phyloP scores from a whole-genome alignment of 768 basidiomycete genomes.

The Ramaria sp. region DNA sequence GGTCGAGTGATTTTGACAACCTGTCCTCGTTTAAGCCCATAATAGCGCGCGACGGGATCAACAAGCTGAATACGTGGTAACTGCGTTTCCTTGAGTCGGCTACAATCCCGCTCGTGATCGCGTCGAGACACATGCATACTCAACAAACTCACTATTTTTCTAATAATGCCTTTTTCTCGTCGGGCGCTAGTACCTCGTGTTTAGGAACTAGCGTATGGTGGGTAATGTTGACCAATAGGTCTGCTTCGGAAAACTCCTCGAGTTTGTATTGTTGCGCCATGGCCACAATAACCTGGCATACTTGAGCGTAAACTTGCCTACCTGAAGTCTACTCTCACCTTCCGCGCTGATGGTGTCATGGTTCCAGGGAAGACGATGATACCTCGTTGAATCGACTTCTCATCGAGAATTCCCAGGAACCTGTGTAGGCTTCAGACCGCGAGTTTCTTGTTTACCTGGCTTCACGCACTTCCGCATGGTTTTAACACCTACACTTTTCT shows the following conservation, averaged over 20 bases:
- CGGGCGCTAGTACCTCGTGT: conserved; percentile 76
- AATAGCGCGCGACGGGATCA: conserved; percentile 98
- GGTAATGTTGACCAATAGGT: conserved; percentile 94
- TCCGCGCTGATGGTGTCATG: conserved; percentile 95
- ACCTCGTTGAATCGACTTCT: conserved; percentile 81
- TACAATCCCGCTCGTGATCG: conserved; percentile 22
- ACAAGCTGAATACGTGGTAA: conserved; percentile 92
- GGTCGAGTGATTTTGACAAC: conserved; percentile 98
- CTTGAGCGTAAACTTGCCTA: neutral
- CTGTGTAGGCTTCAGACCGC: conserved; percentile 28
- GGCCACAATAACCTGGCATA: conserved; percentile 72
- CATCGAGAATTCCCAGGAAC: conserved; percentile 81
- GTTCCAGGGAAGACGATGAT: conserved; percentile 93
- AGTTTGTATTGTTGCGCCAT: conserved; percentile 81
- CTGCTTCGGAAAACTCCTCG: conserved; percentile 95
- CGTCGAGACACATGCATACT: conserved; percentile 6
- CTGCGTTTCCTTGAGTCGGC: conserved; percentile 96
- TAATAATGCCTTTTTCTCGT: conserved; percentile 79
- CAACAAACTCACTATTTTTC: conserved; percentile 75
- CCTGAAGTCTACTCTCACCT: conserved; percentile 37
- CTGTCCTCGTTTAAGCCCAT: conserved; percentile 88
- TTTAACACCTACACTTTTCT: conserved; percentile 90
- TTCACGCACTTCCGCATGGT: conserved; percentile 87
- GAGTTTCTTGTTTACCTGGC: neutral
- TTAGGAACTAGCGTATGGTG: conserved; percentile 91